Conservation (phyloP, 805 yeast genomes). For the Maudiozyma turicensis region DNA sequence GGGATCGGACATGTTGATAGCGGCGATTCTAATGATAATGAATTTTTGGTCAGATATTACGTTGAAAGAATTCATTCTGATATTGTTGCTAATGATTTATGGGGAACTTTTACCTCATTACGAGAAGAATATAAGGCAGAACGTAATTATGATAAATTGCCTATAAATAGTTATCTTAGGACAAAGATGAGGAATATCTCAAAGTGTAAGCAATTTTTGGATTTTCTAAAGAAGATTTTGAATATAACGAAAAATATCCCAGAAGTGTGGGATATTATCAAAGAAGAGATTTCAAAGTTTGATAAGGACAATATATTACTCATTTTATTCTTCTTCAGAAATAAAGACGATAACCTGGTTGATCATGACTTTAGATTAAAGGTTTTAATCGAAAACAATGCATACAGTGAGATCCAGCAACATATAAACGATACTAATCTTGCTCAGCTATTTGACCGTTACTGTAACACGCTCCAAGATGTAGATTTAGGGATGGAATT, state of each 20-base stretch:
- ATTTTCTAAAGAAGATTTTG: conserved; percentile 5
- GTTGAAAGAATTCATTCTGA: conserved; percentile 14
- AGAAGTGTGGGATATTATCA: neutral
- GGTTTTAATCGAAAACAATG: conserved; percentile 15
- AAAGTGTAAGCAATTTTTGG: conserved; percentile 5
- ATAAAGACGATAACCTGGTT: conserved; percentile 6
- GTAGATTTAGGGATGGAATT: conserved; percentile 9
- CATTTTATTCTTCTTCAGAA: conserved; percentile 3
- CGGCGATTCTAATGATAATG: conserved; percentile 11
- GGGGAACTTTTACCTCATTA: conserved; percentile 11
- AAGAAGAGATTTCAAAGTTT: conserved; percentile 8
- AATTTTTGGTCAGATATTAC: conserved; percentile 21
- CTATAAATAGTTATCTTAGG: conserved; percentile 10
- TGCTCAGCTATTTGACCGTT: conserved; percentile 12
- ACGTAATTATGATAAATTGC: conserved; percentile 19
- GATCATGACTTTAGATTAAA: conserved; percentile 8
- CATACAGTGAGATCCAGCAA: conserved; percentile 19
- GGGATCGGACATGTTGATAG: conserved; percentile 7
- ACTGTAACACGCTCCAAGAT: conserved; percentile 6
- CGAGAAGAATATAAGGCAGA: conserved; percentile 16
- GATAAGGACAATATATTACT: conserved; percentile 13
- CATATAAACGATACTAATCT: conserved; percentile 8
- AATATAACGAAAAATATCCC: neutral
- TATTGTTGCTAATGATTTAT: conserved; percentile 10
- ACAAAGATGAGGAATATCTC: conserved; percentile 12